Evolutionary conservation across 148 eudicot genomes (phyloP).

Genomic region (Salicornia ramosissima): DNA sequence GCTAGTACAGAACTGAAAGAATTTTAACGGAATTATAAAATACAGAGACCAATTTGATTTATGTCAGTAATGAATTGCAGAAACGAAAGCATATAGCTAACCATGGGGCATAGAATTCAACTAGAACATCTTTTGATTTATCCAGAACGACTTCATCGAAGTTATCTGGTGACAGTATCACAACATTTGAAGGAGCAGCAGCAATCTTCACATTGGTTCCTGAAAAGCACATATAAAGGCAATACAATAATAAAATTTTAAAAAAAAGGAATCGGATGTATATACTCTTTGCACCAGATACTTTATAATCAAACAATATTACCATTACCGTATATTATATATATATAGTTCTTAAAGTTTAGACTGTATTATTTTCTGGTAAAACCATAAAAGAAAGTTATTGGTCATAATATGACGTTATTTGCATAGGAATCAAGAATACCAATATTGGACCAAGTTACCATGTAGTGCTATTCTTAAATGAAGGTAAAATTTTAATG

Average conservation of each 20-base stretch:
- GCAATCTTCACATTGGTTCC: conserved; percentile 94
- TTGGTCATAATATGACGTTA: neutral
- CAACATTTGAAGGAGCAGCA: conserved; percentile 67
- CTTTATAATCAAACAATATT: neutral
- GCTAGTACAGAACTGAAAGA: neutral
- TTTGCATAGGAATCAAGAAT: neutral
- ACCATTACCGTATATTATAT: too few relatives aligned
- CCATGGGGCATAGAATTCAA: conserved; percentile 99
- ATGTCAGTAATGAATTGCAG: neutral
- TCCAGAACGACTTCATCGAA: conserved; percentile 82
- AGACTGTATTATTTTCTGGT: neutral
- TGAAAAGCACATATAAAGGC: conserved; percentile 28
- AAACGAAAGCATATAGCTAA: conserved; percentile 27
- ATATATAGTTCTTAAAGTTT: conserved; percentile 1
- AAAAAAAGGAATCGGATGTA: neutral
- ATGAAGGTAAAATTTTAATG: too few relatives aligned
- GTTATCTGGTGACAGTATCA: conserved; percentile 70
- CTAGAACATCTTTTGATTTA: conserved; percentile 75
- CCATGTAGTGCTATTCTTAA: neutral
- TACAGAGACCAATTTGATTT: neutral
- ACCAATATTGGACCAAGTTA: neutral
- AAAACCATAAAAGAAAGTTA: too few relatives aligned
- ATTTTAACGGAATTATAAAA: neutral
- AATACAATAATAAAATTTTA: too few relatives aligned
- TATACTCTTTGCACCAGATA: neutral